Evolutionary conservation across 1,139 yeast species (phyloP).

Genomic region (Hyphopichia burtonii): DNA sequence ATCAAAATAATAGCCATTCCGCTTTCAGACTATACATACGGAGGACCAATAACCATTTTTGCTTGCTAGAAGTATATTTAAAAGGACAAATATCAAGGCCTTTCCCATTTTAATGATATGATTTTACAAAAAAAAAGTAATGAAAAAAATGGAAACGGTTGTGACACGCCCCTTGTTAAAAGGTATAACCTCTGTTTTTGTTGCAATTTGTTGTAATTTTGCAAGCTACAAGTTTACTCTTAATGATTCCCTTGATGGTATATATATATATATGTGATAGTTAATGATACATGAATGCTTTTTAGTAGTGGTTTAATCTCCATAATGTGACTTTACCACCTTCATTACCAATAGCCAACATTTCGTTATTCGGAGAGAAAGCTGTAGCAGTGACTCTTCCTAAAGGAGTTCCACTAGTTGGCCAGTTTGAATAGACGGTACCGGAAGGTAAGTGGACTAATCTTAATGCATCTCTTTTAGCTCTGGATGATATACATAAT

Average conservation of each 20-base stretch:
- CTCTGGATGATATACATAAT: conserved; percentile 81
- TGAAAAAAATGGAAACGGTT: no score
- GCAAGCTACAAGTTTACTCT: no score
- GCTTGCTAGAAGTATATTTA: not conserved
- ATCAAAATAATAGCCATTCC: no score
- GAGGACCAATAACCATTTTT: conserved; percentile 37
- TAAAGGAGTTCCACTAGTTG: conserved; percentile 92
- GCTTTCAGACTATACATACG: no score
- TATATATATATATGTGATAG: no score
- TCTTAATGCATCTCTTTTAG: conserved; percentile 81
- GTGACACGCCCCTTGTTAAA: no score
- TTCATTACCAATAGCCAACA: conserved; percentile 88
- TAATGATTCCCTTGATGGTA: no score
- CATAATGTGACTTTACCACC: conserved; percentile 88
- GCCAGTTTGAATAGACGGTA: conserved; percentile 92
- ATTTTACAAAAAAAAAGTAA: not conserved
- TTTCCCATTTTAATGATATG: not conserved
- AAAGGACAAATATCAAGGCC: no score
- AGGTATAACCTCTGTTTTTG: no score
- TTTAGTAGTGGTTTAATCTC: conserved; percentile 83
- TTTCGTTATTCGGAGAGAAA: conserved; percentile 79
- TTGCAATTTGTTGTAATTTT: no score
- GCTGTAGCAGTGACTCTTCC: conserved; percentile 86
- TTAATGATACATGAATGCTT: no score
- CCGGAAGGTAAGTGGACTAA: conserved; percentile 88